Percentiles rank a stretch among this genome's conserved stretches.
These are phyloP conservation scores for Marasmius sp. DNA, from an alignment of 1,284 basidiomycete genomes.

Conservation along the genomic window DNA sequence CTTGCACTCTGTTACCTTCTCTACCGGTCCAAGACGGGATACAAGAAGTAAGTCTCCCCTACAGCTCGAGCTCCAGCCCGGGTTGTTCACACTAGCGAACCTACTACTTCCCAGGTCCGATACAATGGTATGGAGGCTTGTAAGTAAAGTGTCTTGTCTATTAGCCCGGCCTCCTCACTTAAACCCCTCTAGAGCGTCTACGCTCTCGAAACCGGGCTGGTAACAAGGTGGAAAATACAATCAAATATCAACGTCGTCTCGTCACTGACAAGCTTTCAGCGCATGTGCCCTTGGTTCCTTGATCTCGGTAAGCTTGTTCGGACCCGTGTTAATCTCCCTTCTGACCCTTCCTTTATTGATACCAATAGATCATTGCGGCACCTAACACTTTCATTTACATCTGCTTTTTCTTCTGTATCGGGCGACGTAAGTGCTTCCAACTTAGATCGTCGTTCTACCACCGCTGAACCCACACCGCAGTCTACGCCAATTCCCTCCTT, in stretches of 20 bases:
- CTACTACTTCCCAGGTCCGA: conserved; percentile 36
- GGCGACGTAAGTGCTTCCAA: conserved; percentile 36
- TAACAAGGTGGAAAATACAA: conserved; percentile 24
- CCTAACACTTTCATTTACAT: conserved; percentile 45
- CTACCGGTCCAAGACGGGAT: conserved; percentile 41
- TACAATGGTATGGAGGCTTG: conserved; percentile 45
- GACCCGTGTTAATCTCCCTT: neutral
- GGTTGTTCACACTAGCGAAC: neutral
- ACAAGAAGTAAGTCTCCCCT: conserved; percentile 30
- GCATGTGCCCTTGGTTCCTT: conserved; percentile 42
- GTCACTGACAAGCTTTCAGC: conserved; percentile 4
- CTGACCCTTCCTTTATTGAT: neutral
- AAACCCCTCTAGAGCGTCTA: conserved; percentile 40
- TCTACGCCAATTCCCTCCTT: neutral
- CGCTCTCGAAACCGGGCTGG: conserved; percentile 46
- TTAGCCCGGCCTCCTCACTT: neutral
- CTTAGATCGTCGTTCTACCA: neutral
- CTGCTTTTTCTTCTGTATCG: conserved; percentile 49
- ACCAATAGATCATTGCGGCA: conserved; percentile 36
- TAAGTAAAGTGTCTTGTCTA: conserved; percentile 16
- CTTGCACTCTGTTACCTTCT: conserved; percentile 40
- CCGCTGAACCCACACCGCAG: neutral
- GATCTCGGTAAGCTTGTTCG: conserved; percentile 33
- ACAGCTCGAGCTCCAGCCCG: neutral
- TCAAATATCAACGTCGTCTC: neutral